Base-by-base conservation (phyloP, 2,329 filamentous ascomycete genomes). In the Tolypocladium cylindrosporum region DNA sequence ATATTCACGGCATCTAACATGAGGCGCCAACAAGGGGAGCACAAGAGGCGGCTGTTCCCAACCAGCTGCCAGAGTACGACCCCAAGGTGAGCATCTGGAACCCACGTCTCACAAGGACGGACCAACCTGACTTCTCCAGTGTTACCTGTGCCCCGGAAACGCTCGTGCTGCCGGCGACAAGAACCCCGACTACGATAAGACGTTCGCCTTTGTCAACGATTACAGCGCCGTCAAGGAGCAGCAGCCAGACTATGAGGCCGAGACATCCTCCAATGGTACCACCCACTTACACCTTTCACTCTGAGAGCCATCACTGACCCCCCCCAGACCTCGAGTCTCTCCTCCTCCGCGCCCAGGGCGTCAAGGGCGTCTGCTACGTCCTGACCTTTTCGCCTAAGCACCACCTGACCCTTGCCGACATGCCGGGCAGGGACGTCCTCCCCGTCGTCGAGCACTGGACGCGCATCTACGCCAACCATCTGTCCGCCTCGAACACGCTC, bases 361-460 rank as follows among this genome's bases (percentile, higher is more conserved):
- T 96, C 58, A 97, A 90, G 55, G 94, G 94, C 62, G 93, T 93
- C 77, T 99, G 94, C 78, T 97, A 96, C 73, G 94, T 99, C 58
- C 82, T 99, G 57, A 96, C 92, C 58, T 99, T 99, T 75, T 94
- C 91, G 9, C 86, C 91, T 3, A 86, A 86, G 63, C 94, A 99
- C 74, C 89, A 97, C 72, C 76, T 95, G 60, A 99, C 94, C 2
- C 84, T 99, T 36, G 93, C 94, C 61, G 94, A 99, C 70, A 90
- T 99, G 80, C 75, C 85, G 0, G 80, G 89, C 3, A 64, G 76
- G 6, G 84, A 95, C 60, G 97, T 96, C 59, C 69, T 93, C 1
- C 89, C 91, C 2, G 86, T 96, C 40, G 84, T 99, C 60, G 79
- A 92, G 67, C 91, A 90, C 54, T 99, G 94, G 94, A 94, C 91